These are phyloP conservation scores for Lenzites betulinus DNA, from an alignment of 768 basidiomycete species.

Conservation along the genomic window DNA sequence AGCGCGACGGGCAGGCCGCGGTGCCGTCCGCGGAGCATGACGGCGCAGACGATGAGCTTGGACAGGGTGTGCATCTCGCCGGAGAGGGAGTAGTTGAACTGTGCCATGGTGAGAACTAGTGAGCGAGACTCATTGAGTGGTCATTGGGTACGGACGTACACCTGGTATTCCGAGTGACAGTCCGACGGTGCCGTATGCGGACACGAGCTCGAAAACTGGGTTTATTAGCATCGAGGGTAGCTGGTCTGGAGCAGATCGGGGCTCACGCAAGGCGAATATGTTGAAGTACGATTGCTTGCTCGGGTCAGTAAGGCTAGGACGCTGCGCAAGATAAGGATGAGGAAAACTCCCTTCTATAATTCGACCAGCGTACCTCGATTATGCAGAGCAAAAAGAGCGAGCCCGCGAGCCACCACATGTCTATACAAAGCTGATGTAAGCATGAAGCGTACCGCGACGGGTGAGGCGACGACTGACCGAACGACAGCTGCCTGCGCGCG, in stretches of 20 bases:
- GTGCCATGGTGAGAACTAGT: not conserved
- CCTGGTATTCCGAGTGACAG: slow-evolving; percentile 79
- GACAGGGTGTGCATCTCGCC: slow-evolving; percentile 79
- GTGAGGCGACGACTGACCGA: slow-evolving; percentile 36
- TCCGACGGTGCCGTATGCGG: slow-evolving; percentile 87
- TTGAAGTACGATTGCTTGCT: slow-evolving; percentile 70
- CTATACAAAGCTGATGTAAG: slow-evolving; percentile 39
- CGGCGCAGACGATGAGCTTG: slow-evolving; percentile 80
- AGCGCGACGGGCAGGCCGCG: slow-evolving; percentile 87
- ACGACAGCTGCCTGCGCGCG: slow-evolving; percentile 51
- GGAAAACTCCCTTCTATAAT: too few species aligned
- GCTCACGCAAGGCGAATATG: slow-evolving; percentile 74
- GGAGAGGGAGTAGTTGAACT: slow-evolving; percentile 82
- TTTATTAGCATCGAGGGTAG: not conserved
- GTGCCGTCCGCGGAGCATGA: slow-evolving; percentile 95
- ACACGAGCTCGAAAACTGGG: slow-evolving; percentile 84
- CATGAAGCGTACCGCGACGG: not conserved
- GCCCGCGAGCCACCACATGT: slow-evolving; percentile 96
- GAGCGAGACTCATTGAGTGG: not conserved
- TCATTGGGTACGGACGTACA: slow-evolving; percentile 45
- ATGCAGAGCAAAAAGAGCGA: slow-evolving; percentile 90
- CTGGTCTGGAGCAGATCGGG: not conserved
- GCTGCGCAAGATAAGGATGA: too few species aligned
- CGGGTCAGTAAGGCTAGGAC: slow-evolving; percentile 55
- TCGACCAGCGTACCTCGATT: slow-evolving; percentile 75